phyloP scores from a whole-genome alignment of 2,329 filamentous ascomycete species.

The Trichoderma atrobrunneum region DNA sequence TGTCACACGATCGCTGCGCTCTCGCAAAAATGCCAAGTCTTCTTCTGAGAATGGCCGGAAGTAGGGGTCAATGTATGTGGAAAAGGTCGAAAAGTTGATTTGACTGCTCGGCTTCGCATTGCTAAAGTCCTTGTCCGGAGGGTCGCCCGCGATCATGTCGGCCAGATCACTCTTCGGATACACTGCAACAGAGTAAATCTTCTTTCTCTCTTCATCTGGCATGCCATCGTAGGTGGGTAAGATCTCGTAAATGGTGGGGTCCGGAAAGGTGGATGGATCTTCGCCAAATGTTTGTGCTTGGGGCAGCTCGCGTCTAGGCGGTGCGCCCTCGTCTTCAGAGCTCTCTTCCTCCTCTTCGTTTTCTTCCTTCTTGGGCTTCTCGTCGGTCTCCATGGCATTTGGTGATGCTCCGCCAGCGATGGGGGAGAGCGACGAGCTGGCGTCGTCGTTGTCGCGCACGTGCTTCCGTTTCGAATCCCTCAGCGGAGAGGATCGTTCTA shows the following conservation, averaged over 20 bases:
- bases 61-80: conserved; percentile 87
- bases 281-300: conserved; percentile 88
- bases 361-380: conserved; percentile 45
- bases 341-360: conserved; percentile 49
- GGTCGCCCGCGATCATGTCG: conserved; percentile 81
- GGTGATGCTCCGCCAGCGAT: conserved; percentile 44
- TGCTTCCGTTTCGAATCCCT: conserved; percentile 53
- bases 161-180: conserved; percentile 80
- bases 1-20: conserved; percentile 77
- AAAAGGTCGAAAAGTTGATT: conserved; percentile 89
- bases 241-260: conserved; percentile 94
- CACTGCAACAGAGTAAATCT: conserved; percentile 80
- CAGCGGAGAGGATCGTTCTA: conserved; percentile 54
- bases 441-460: conserved; percentile 52
- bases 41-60: conserved; percentile 89
- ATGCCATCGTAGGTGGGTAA: conserved; percentile 70
- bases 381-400: conserved; percentile 58
- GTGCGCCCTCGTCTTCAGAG: conserved; percentile 59
- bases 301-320: conserved; percentile 62
- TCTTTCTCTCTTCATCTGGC: conserved; percentile 78
- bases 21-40: conserved; percentile 87
- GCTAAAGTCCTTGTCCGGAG: conserved; percentile 93
- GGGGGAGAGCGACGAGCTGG: conserved; percentile 60
- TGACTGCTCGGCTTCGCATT: conserved; percentile 91
- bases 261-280: conserved; percentile 84